Evolutionary conservation across 352 stramenopile genomes (phyloP), one percentile per base, ranked within the genome.

Genomic region (Lagenidium sp.): DNA sequence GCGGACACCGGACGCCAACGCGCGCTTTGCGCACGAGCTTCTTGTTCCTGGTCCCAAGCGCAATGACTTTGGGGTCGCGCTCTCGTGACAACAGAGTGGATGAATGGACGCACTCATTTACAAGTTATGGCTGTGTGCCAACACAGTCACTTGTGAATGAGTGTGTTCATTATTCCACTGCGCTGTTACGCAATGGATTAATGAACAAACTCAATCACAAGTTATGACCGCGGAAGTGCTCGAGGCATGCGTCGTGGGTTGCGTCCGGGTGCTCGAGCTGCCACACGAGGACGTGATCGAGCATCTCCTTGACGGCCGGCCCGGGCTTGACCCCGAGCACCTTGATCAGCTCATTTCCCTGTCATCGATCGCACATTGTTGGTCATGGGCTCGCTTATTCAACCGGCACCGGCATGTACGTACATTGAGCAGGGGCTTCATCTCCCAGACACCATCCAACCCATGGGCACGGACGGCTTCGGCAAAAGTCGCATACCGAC

Each of bases 261-360:
- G 63, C 66, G 3, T 41, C 12, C n/a, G 77, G 73, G 49, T 82
- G 46, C 18, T 47, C 45, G 0, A 89, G 54, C 55, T 89, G 77
- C 71, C 69, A 89, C 32, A 53, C 41, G 15, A 89, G 40, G 36
- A 85, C 59, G 25, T 47, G 45, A 36, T 86, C 68, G 0, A 85
- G 55, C 44, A 77, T 59, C 19, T 68, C 57, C 44, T 82, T 82
- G 39, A 89, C 70, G 3, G 54, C 49, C 1, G 77, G 77, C 16
- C 77, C 77, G 36, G 68, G 70, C 48, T 76, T 68, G 22, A 86
- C 57, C 1, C 53, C 58, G 4, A 85, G 49, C 24, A 69, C 60
- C 44, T 72, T 82, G 23, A 84, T 77, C 13, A 86, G 41, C 15
- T 89, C 73, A 13, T 83, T 85, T 16, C 77, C 77, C 76, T 89